These are phyloP conservation scores for Globomyces pollinis-pini DNA, from an alignment of 192 early-diverging fungal genomes.

Conservation along the genomic window DNA sequence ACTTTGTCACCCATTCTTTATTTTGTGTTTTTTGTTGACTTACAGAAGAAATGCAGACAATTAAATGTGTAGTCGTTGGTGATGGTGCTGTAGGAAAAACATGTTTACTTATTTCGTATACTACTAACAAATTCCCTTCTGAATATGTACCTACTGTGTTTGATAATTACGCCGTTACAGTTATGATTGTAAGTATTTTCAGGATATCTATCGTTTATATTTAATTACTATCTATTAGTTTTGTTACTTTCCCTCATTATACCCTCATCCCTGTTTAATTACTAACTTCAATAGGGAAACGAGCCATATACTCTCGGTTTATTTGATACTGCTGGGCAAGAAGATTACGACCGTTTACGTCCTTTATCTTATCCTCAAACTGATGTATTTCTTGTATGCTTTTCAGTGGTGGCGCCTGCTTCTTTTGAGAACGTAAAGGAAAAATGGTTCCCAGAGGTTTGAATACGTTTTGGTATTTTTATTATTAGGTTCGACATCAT, in stretches of 20 bases:
- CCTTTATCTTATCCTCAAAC: constrained; percentile 93
- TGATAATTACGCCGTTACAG: constrained; percentile 98
- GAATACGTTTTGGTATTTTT: neutral
- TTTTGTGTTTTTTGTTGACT: no score
- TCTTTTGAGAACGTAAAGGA: constrained; percentile 94
- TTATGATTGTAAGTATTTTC: constrained; percentile 75
- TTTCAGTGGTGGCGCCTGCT: constrained; percentile 83
- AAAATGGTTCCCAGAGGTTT: constrained; percentile 95
- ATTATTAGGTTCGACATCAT: constrained; percentile 67
- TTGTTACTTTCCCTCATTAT: neutral
- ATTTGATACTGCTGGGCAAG: constrained; percentile 95
- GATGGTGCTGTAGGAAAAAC: constrained; percentile 76
- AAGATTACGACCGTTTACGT: constrained; percentile 90
- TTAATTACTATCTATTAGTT: neutral
- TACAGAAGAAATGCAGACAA: constrained; percentile 68
- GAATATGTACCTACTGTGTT: constrained; percentile 98
- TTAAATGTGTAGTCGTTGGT: constrained; percentile 63
- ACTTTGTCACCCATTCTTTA: no score
- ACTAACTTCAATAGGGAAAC: constrained; percentile 58
- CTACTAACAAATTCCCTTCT: constrained; percentile 91
- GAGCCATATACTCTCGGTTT: constrained; percentile 93
- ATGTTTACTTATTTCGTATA: constrained; percentile 90
- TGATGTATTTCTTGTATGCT: constrained; percentile 92
- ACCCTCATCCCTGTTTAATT: constrained; percentile 1
- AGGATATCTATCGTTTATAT: neutral